Evolutionary conservation across 495 filamentous ascomycete genomes (phyloP).

Genomic region (Podospora pseudoanserina): DNA sequence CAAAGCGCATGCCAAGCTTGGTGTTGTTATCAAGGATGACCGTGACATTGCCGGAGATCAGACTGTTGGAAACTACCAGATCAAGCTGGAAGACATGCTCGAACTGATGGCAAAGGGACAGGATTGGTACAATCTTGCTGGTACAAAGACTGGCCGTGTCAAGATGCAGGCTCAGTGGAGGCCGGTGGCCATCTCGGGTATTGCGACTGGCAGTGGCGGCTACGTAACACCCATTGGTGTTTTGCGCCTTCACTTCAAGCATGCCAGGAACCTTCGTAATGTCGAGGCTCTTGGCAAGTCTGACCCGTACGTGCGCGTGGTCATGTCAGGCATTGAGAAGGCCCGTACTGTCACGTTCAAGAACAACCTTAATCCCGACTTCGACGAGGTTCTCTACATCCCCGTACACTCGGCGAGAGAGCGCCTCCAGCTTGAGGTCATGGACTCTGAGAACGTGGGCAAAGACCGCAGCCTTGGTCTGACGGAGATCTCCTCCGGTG

Average conservation of each 20-base stretch:
- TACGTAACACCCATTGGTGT: conserved; percentile 93
- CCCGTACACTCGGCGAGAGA: conserved; percentile 85
- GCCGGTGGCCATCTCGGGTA: conserved; percentile 78
- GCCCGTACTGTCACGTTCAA: conserved; percentile 90
- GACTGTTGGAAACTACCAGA: conserved; percentile 84
- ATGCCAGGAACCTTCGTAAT: conserved; percentile 78
- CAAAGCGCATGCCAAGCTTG: conserved; percentile 81
- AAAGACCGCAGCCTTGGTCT: conserved; percentile 83
- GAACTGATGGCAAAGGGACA: conserved; percentile 88
- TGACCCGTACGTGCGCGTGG: conserved; percentile 84
- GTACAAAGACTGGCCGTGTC: conserved; percentile 74
- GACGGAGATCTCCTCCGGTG: conserved; percentile 67
- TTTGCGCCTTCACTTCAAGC: conserved; percentile 88
- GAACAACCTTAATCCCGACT: conserved; percentile 92
- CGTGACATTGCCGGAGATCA: conserved; percentile 79
- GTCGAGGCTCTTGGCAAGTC: conserved; percentile 95
- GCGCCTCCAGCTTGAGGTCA: conserved; percentile 83
- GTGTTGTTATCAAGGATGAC: conserved; percentile 92
- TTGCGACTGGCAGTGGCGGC: conserved; percentile 70
- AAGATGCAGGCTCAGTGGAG: conserved; percentile 94
- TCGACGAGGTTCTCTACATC: conserved; percentile 93
- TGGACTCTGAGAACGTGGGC: conserved; percentile 89
- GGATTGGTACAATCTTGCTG: conserved; percentile 90
- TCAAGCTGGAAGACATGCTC: conserved; percentile 89
- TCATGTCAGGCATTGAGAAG: conserved; percentile 85